Base-by-base conservation (phyloP, 2,329 filamentous ascomycete species). In the Shiraia bambusicola region DNA sequence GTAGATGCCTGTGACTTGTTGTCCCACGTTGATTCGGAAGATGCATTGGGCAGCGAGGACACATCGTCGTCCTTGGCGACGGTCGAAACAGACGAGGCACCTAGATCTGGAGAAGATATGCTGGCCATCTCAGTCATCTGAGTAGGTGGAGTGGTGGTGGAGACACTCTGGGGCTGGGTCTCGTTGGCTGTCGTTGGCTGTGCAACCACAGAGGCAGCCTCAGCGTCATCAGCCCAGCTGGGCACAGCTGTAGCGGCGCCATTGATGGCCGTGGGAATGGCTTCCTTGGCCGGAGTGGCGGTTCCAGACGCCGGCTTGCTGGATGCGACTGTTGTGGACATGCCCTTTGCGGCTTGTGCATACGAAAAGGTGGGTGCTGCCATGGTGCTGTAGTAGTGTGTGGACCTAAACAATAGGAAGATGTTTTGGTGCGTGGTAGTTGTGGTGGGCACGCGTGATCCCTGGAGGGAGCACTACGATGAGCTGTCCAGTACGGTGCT, bases 261-360 rank as follows among this genome's bases (percentile, higher is more conserved):
- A 32, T 48, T 48, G 4, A 51, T 37, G 24, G 54, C 40, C 17
- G 45, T 42, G 13, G 66, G 53, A 40, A 59, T 57, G 24, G 62
- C 48, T 30, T 71, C 69, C 35, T 69, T 72, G 15, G 71, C 65
- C 17, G 73, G 67, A 28, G 71, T 73, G 11, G 60, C 63, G 16
- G 67, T 55, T 30, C 69, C 72, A 15, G 74, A 73, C 9, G 67
- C 57, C 14, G 67, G 65, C 60, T 78, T 77, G 57, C 69, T 72
- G 16, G 72, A 59, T 36, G 67, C 63, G 19, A 72, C 61, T 32
- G 69, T 65, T 41, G 71, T 60, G 41, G 80, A 73, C 59, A 86
- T 80, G 63, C 91, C 89, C 71, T 93, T 93, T 46, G 92, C 92
- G 65, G 92, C 92, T 78, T 95, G 90, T 61, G 92, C 92, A 71